Conservation (phyloP, 495 filamentous ascomycete species). For the Talaromyces nanjingensis region DNA sequence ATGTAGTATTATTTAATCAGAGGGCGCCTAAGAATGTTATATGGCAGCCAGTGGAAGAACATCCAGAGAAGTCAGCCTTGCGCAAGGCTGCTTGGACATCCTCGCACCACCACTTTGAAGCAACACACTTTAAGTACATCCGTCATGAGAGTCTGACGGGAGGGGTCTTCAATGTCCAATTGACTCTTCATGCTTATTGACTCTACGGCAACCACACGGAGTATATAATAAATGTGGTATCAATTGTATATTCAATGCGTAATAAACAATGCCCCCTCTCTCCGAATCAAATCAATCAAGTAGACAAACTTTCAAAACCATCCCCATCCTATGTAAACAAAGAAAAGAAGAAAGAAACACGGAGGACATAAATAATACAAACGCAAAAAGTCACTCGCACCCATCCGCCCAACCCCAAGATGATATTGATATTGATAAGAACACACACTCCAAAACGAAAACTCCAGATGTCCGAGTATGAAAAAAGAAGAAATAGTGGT, state of each 20-base stretch:
- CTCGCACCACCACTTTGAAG: neutral
- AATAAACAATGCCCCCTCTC: neutral
- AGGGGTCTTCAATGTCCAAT: too few species aligned
- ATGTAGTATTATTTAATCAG: neutral
- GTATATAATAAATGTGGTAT: slow-evolving; percentile 5
- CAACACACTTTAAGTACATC: neutral
- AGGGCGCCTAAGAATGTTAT: neutral
- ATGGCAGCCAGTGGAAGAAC: neutral
- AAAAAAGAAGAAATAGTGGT: slow-evolving; percentile 2
- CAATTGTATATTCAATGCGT: slow-evolving; percentile 1
- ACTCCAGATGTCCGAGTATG: neutral
- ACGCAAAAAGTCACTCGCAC: neutral
- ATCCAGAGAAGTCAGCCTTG: neutral
- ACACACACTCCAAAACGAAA: neutral
- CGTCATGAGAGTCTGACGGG: too few species aligned
- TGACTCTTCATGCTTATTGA: too few species aligned
- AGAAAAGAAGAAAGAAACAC: neutral
- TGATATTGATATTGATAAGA: neutral
- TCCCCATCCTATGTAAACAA: neutral
- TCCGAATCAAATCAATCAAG: neutral
- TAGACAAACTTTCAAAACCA: neutral
- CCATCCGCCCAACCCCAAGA: neutral
- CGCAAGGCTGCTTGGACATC: neutral
- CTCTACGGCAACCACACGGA: too few species aligned
- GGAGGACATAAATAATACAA: neutral